Evolutionary conservation across 441 rosid genomes (phyloP).

Genomic region (Macaranga tanarius): DNA sequence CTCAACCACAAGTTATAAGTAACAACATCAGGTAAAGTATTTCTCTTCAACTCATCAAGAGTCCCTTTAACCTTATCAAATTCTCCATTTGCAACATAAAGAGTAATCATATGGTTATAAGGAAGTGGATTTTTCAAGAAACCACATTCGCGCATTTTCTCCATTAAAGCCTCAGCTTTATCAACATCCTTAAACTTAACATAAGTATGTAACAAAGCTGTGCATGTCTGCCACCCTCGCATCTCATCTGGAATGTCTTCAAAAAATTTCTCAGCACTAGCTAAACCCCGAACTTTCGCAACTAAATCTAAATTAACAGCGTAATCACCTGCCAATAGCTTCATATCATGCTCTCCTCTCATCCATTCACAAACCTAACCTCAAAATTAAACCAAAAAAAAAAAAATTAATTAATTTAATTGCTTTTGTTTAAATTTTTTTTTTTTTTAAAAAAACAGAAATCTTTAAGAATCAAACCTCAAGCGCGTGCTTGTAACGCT

Average conservation of each 20-base stretch:
- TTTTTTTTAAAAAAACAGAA: no score
- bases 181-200: conserved; percentile 44
- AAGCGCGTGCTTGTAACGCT: conserved; percentile 87
- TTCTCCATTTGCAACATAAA: conserved; percentile 55
- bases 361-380: conserved; percentile 85
- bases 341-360: conserved; percentile 63
- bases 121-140: conserved; percentile 64
- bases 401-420: background rate
- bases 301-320: conserved; percentile 88
- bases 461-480: conserved; percentile 42
- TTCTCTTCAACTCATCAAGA: conserved; percentile 56
- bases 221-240: conserved; percentile 64
- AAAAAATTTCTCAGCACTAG: conserved; percentile 78
- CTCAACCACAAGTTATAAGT: conserved; percentile 73
- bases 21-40: conserved; percentile 60
- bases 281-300: conserved; percentile 67
- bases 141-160: conserved; percentile 72
- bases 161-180: conserved; percentile 78
- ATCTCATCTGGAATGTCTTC: conserved; percentile 73
- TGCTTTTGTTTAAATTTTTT: no score
- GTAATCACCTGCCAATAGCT: conserved; percentile 75
- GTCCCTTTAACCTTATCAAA: conserved; percentile 52
- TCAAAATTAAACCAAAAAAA: background rate
- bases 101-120: conserved; percentile 67
- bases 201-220: conserved; percentile 79